Percentiles rank a stretch among this genome's conserved stretches.
Conservation (phyloP, 2,329 filamentous ascomycete genomes). For the Lachnellula subtilissima region DNA sequence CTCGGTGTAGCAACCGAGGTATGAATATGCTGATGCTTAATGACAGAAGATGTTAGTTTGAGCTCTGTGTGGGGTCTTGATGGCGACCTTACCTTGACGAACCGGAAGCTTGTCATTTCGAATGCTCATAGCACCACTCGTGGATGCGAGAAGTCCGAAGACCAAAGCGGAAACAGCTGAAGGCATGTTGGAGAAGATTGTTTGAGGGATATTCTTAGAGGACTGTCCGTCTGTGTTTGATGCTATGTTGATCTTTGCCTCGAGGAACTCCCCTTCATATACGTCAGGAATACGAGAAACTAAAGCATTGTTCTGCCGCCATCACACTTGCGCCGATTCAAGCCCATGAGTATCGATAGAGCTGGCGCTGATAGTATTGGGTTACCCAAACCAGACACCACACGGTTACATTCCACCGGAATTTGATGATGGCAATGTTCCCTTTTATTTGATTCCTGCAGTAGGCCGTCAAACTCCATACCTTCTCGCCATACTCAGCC, state of each 20-base stretch:
- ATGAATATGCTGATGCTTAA: conserved; percentile 3
- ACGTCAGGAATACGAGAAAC: neutral
- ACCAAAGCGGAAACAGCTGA: neutral
- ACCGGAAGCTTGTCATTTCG: neutral
- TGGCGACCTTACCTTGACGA: neutral
- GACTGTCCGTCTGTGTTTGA: neutral
- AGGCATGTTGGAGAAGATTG: neutral
- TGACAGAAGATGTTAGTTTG: neutral
- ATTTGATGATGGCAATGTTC: neutral
- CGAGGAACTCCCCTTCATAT: neutral
- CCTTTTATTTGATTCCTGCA: neutral
- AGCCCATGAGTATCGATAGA: neutral
- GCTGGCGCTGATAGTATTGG: neutral
- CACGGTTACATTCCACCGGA: neutral
- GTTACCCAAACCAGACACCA: neutral
- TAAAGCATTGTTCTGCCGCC: neutral
- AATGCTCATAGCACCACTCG: neutral
- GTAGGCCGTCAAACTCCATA: neutral
- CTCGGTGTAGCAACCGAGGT: conserved; percentile 11
- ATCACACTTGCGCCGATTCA: too few relatives aligned
- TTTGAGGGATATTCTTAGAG: neutral
- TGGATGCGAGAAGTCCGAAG: conserved; percentile 1
- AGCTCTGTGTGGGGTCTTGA: neutral
- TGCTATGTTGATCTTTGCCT: neutral
- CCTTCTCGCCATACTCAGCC: neutral